Evolutionary conservation across 2,329 filamentous ascomycete genomes (phyloP).

Genomic region (Hymenoscyphus linearis): DNA sequence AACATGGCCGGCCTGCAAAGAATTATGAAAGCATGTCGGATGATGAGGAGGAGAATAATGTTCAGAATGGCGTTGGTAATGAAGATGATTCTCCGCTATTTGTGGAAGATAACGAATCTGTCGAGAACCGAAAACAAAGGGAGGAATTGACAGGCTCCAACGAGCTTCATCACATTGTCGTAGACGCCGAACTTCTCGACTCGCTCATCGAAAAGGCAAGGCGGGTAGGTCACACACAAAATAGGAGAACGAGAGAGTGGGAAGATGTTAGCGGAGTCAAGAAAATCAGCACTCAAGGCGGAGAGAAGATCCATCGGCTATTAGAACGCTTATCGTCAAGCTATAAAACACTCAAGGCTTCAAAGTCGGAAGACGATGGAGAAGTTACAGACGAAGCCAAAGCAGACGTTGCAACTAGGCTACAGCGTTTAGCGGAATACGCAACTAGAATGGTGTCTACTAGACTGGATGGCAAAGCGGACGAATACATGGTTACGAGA

Average conservation of each 20-base stretch:
- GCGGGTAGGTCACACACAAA: background rate
- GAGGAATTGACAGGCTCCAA: background rate
- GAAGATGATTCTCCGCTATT: background rate
- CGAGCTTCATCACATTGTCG: background rate
- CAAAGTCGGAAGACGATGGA: background rate
- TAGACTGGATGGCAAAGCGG: background rate
- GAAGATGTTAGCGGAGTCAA: background rate
- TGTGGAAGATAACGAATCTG: background rate
- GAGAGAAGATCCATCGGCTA: background rate
- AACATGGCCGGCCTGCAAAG: background rate
- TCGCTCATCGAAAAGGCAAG: background rate
- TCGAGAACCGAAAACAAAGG: background rate
- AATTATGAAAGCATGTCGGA: background rate
- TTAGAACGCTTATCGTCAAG: background rate
- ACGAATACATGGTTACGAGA: background rate
- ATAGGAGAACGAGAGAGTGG: background rate
- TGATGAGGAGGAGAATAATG: background rate
- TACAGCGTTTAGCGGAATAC: background rate
- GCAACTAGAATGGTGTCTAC: background rate
- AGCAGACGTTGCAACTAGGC: too few species aligned
- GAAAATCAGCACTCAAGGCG: background rate
- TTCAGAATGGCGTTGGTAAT: background rate
- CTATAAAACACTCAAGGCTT: background rate
- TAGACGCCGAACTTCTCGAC: background rate
- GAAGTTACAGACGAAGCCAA: background rate